Percentiles rank a stretch among this genome's conserved stretches.
Conservation (phyloP, 2,329 filamentous ascomycete genomes). For the Sporothrix schenckii region DNA sequence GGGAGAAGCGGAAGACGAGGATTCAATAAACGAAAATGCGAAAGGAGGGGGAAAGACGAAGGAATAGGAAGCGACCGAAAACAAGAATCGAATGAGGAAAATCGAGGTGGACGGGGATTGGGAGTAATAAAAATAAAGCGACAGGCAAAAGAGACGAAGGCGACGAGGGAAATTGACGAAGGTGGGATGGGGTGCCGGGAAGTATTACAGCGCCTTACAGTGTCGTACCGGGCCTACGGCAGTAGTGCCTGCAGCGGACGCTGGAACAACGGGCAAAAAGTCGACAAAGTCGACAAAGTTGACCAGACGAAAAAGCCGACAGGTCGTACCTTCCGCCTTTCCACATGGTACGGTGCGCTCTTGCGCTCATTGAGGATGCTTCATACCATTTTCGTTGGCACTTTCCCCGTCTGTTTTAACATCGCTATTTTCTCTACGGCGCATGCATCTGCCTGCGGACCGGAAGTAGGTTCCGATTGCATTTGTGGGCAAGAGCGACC, state of each 20-base stretch:
- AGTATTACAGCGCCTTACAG: constrained; percentile 9
- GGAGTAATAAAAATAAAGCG: constrained; percentile 24
- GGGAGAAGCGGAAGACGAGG: not conserved
- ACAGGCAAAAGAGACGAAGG: not conserved
- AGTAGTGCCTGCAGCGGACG: not conserved
- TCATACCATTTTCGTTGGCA: not conserved
- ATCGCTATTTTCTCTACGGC: not conserved
- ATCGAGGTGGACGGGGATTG: constrained; percentile 29
- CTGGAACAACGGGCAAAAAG: not conserved
- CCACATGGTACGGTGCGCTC: not conserved
- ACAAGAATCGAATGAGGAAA: constrained; percentile 25
- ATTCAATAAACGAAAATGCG: constrained; percentile 5
- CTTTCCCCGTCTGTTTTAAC: not conserved
- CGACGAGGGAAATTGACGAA: not conserved
- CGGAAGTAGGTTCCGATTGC: not conserved
- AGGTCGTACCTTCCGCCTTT: constrained; percentile 1
- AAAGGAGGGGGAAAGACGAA: constrained; percentile 12
- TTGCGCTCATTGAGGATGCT: not conserved
- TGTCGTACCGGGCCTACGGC: not conserved
- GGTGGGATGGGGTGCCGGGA: constrained; percentile 1
- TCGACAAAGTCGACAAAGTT: not conserved
- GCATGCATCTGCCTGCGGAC: constrained; percentile 13
- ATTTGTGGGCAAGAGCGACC: constrained; percentile 7
- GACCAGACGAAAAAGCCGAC: not conserved
- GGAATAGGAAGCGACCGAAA: constrained; percentile 1